Evolutionary conservation across 192 early-diverging fungal genomes (phyloP).

Genomic region (Linderina pennispora): DNA sequence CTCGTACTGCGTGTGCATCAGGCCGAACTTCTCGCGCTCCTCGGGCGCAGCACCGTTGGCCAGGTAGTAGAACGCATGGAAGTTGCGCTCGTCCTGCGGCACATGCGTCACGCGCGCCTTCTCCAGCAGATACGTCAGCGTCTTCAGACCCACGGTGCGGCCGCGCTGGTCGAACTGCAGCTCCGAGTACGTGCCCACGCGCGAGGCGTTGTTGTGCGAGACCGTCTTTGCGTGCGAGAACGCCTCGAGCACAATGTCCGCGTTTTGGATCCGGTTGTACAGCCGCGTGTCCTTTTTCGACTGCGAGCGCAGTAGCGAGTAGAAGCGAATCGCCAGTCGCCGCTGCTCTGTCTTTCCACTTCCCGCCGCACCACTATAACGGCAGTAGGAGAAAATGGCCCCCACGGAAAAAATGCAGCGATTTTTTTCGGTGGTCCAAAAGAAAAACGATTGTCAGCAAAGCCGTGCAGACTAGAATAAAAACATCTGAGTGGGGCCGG

Average conservation of each 20-base stretch:
- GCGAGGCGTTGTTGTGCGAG: slow-evolving; percentile 73
- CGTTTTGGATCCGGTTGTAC: slow-evolving; percentile 58
- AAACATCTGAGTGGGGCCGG: too few relatives aligned
- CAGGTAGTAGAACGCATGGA: slow-evolving; percentile 95
- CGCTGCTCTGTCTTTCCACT: slow-evolving; percentile 83
- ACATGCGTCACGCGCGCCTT: slow-evolving; percentile 71
- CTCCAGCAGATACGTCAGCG: slow-evolving; percentile 83
- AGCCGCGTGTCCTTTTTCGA: slow-evolving; percentile 66
- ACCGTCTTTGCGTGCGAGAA: slow-evolving; percentile 82
- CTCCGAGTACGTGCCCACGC: slow-evolving; percentile 77
- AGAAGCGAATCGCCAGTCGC: slow-evolving; percentile 54
- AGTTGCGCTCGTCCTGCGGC: slow-evolving; percentile 69
- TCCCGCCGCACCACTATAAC: slow-evolving; percentile 74
- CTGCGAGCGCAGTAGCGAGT: slow-evolving; percentile 61
- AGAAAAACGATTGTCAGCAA: neutral
- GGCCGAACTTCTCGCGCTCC: slow-evolving; percentile 58
- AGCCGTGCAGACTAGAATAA: too few relatives aligned
- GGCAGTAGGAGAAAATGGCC: too few relatives aligned
- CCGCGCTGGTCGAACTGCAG: slow-evolving; percentile 87
- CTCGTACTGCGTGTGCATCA: slow-evolving; percentile 38
- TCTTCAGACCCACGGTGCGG: slow-evolving; percentile 77
- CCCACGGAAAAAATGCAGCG: too few relatives aligned
- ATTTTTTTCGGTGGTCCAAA: too few relatives aligned
- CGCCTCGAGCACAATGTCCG: slow-evolving; percentile 72
- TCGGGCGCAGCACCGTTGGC: slow-evolving; percentile 69